Conservation (phyloP, 495 filamentous ascomycete species). For the Penicillium pulvis region DNA sequence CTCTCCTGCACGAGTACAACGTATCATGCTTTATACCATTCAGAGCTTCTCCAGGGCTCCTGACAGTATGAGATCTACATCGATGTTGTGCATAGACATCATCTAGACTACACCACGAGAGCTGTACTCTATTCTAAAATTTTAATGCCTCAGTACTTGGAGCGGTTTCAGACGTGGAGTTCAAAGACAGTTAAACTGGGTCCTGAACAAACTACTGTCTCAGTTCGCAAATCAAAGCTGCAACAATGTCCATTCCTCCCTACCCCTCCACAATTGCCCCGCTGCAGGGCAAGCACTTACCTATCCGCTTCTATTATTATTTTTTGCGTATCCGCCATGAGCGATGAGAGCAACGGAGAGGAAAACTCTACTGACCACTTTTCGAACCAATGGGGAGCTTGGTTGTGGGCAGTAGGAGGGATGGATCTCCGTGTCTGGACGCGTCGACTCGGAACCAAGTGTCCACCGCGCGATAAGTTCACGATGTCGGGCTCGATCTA, state of each 20-base stretch:
- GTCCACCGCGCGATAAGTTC: conserved; percentile 14
- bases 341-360: neutral
- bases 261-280: conserved; percentile 23
- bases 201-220: conserved; percentile 1
- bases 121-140: neutral
- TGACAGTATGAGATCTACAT: no score
- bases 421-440: conserved; percentile 26
- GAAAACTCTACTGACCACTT: conserved; percentile 3
- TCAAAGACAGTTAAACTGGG: neutral
- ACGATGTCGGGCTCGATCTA: conserved; percentile 2
- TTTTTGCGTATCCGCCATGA: conserved; percentile 12
- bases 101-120: neutral
- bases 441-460: conserved; percentile 13
- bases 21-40: no score
- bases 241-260: conserved; percentile 6
- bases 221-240: conserved; percentile 17
- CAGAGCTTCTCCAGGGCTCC: no score
- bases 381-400: conserved; percentile 17
- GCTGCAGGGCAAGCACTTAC: conserved; percentile 16
- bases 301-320: conserved; percentile 30
- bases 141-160: neutral
- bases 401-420: conserved; percentile 15
- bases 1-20: no score
- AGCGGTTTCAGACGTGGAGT: neutral
- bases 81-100: no score